Percentiles rank a stretch among this genome's conserved stretches.
Evolutionary conservation across 768 basidiomycete species (phyloP).

Genomic region (Boletus pseudo-olivaceus): DNA sequence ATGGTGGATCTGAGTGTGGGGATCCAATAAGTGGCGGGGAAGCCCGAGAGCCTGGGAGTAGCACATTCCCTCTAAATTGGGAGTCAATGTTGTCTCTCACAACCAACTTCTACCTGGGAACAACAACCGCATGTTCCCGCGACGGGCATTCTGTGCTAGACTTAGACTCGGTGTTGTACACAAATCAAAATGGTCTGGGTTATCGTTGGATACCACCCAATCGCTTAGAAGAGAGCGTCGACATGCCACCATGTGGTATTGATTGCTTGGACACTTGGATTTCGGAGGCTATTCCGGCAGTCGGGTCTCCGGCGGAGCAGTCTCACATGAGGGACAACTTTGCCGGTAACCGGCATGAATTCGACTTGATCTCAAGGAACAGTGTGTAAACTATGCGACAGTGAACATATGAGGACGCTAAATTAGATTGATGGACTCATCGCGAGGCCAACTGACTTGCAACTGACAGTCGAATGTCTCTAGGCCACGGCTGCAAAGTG

Average conservation of each 20-base stretch:
- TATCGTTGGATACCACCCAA: background rate
- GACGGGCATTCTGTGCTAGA: too few relatives aligned
- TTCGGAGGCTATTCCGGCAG: background rate
- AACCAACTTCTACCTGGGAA: conserved; percentile 4
- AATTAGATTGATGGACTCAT: background rate
- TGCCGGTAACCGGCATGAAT: too few relatives aligned
- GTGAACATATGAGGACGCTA: background rate
- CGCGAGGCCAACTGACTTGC: background rate
- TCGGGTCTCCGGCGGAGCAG: background rate
- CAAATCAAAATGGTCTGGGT: background rate
- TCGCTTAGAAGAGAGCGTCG: background rate
- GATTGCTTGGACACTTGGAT: background rate
- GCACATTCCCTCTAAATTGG: background rate
- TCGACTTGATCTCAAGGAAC: background rate
- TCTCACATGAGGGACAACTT: background rate
- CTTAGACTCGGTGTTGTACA: background rate
- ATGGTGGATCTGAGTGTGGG: background rate
- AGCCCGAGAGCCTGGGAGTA: background rate
- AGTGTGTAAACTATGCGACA: background rate
- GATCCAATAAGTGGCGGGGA: too few relatives aligned
- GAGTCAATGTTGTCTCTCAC: background rate
- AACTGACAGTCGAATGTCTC: too few relatives aligned
- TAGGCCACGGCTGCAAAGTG: too few relatives aligned
- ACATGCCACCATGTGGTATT: background rate
- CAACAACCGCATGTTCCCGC: background rate